Base-by-base conservation (phyloP, 176 grass and related monocot species). In the Oryza punctata region DNA sequence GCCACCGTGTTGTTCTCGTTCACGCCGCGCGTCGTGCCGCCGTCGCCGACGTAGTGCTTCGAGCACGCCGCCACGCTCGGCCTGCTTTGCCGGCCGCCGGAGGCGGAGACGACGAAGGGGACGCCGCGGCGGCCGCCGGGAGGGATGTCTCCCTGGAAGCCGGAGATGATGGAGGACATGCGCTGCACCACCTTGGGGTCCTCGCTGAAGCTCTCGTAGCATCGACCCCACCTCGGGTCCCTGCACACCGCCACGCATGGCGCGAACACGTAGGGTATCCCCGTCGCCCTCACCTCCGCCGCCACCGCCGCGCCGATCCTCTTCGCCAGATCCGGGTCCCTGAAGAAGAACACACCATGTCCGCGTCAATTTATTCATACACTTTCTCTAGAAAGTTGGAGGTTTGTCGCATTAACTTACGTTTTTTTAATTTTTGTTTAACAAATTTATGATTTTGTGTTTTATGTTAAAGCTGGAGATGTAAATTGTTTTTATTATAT, bases 151-250 rank as follows among this genome's bases (percentile, higher is more conserved):
- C 52, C 52, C 52, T 57, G 52, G 14, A 94, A 72, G 46, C 92
- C 92, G 44, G 87, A 78, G 66, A 97, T 82, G 64, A 93, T 46
- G 52, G 90, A 69, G 23, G 94, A 88, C 91, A 94, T 97, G 15
- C 26, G 27, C 46, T 86, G 89, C 23, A 97, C 94, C 6, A 97
- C 45, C 30, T 13, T 74, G 3, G 72, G 79, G 69, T 94, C 79
- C 82, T 97, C 94, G 70, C 94, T 88, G 76, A 90, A 97, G 76
- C 94, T 97, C 88, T 97, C 94, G 49, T 87, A 97, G 82, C 94
- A 97, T 1, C 91, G 80, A 0, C 94, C 94, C 94, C 94, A 97
- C 44, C 94, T 84, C 7, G 89, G 91, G 80, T 97, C 91, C 32
- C 94, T 81, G 41, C 94, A 97, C 1, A 97, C 94, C 41, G 94